Conservation (phyloP, 306 rosid genomes). For the Oxytropis ochrocephala region DNA sequence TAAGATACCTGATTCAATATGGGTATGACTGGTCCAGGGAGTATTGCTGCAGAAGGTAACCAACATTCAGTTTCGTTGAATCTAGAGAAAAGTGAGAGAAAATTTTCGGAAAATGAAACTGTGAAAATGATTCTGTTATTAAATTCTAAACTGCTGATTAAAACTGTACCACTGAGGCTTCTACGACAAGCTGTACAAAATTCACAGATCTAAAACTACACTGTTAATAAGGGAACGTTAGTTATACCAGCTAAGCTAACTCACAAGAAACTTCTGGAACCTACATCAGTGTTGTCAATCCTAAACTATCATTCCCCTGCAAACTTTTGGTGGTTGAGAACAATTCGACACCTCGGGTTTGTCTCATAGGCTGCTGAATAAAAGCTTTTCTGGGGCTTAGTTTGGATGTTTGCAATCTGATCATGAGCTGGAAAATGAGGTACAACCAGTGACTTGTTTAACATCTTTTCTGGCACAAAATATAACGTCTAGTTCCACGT, state of each 20-base stretch:
- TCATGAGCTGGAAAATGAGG: background rate
- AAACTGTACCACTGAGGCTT: background rate
- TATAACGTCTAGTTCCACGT: background rate
- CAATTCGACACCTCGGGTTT: background rate
- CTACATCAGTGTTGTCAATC: background rate
- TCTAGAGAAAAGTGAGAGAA: background rate
- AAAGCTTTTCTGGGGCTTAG: background rate
- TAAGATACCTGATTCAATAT: conserved; percentile 77
- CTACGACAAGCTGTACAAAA: background rate
- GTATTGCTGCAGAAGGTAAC: conserved; percentile 72
- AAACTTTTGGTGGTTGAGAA: background rate
- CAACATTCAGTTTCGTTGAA: conserved; percentile 36
- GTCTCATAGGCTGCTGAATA: background rate
- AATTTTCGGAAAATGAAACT: background rate
- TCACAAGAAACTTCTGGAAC: background rate
- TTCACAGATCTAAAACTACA: background rate
- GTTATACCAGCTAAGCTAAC: background rate
- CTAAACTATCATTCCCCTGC: background rate
- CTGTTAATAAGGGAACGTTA: background rate
- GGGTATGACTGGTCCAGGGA: conserved; percentile 96
- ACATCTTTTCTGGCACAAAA: background rate
- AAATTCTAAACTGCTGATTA: background rate
- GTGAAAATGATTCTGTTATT: background rate
- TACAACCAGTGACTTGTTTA: background rate
- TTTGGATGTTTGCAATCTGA: background rate